Base-by-base conservation (phyloP, 2,329 filamentous ascomycete species). In the Ramichloridium luteum region DNA sequence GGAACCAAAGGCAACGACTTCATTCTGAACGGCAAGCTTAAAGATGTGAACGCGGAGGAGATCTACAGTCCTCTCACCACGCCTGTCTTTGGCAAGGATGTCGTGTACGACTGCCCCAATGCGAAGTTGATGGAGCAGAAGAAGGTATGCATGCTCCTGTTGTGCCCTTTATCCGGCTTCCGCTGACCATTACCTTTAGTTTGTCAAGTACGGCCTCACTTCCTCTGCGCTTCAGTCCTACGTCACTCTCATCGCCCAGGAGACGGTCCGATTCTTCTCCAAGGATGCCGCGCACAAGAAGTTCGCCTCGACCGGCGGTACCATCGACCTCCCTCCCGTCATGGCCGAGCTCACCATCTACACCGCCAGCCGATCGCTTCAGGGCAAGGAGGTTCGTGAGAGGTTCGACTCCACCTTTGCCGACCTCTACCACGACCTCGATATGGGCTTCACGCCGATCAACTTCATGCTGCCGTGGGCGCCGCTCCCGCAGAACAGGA, bases 101-200 rank as follows among this genome's bases (percentile, higher is more conserved):
- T 93, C 15, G 81, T 92, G 32, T 93, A 92, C 54, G 84, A 92
- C 56, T 90, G 83, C 60, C 82, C 83, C 25, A 92, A 92, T 55
- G 68, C 82, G 36, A 92, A 92, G 61, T 71, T 93, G 52, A 92
- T 93, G 84, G 84, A 93, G 63, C 84, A 93, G 67, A 93, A 93
- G 67, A 90, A 88, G 74, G 81, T 85, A 56, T 40, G 60, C 31
- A 32, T n/a, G n/a, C 25, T n/a, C n/a, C n/a, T n/a, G n/a, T n/a
- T 8, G 13, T 14, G 20, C 20, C 8, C 8, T 8, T n/a, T 17
- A 13, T 17, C n/a, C n/a, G 13, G 16, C 4, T 47, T 22, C 50
- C 32, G 25, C 25, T 34, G 16, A 23, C 44, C 27, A 14, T n/a
- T 6, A 20, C n/a, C 18, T 5, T 14, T 47, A 73, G 77, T 84